Conservation (phyloP, 148 eudicot species). For the Arbutus unedo region DNA sequence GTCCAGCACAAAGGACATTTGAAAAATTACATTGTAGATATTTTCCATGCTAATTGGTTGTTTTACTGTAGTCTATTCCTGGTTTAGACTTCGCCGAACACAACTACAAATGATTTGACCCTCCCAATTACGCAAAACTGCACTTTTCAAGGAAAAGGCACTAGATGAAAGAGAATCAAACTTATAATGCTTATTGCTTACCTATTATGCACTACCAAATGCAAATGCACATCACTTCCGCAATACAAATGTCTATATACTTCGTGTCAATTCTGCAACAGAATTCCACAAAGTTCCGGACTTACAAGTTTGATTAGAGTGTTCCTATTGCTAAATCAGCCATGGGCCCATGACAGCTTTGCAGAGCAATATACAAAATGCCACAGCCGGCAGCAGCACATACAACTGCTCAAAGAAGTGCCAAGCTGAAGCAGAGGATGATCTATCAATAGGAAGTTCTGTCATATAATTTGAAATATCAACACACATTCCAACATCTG, state of each 20-base stretch:
- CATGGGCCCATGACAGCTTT: not conserved
- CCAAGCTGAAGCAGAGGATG: not conserved
- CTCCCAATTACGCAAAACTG: not conserved
- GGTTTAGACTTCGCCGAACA: not conserved
- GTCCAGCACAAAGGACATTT: not conserved
- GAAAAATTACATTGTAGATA: not conserved
- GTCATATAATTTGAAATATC: not conserved
- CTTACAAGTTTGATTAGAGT: not conserved
- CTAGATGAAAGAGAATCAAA: not conserved
- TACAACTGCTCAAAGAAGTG: conserved; percentile 5
- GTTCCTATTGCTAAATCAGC: not conserved
- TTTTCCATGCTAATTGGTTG: not conserved
- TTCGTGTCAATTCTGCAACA: not conserved
- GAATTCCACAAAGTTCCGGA: not conserved
- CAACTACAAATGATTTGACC: not conserved
- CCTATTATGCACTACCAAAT: not conserved
- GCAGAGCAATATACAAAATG: not conserved
- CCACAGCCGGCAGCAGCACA: not conserved
- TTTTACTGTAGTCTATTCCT: not conserved
- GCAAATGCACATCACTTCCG: not conserved
- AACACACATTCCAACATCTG: not conserved
- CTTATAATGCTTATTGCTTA: not conserved
- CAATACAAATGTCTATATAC: not conserved
- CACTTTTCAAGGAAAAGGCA: not conserved
- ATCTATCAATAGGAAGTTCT: not conserved